A percentile compares a stretch with the other conserved stretches of the same genome.
Conservation (phyloP, 495 filamentous ascomycete genomes). For the Tetracladium marchalianum region DNA sequence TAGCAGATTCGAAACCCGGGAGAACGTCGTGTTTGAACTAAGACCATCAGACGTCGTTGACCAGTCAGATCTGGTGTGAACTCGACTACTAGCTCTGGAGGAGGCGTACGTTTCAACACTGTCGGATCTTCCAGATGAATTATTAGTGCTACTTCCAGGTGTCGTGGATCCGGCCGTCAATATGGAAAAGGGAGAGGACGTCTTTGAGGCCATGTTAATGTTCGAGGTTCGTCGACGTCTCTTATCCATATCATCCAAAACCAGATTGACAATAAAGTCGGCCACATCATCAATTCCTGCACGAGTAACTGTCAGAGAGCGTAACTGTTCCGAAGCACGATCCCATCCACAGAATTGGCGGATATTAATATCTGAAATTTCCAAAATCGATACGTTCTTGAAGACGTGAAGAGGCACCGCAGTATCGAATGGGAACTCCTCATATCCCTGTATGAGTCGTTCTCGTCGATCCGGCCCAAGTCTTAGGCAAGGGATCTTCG, state of each 20-base stretch:
- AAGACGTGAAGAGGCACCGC: conserved; percentile 92
- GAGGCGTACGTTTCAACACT: too few relatives aligned
- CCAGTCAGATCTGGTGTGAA: too few relatives aligned
- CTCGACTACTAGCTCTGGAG: too few relatives aligned
- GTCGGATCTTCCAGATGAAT: too few relatives aligned
- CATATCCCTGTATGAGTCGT: conserved; percentile 79
- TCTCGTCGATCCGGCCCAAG: conserved; percentile 85
- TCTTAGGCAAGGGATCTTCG: conserved; percentile 88
- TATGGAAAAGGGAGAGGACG: too few relatives aligned
- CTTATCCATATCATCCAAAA: conserved; percentile 92
- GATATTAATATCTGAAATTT: conserved; percentile 91
- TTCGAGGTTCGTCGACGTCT: conserved; percentile 84
- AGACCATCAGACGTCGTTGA: conserved; percentile 52
- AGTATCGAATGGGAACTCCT: conserved; percentile 97
- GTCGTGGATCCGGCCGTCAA: too few relatives aligned
- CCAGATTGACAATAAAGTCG: conserved; percentile 83
- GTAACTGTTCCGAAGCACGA: conserved; percentile 77
- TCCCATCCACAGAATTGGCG: conserved; percentile 98
- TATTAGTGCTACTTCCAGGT: too few relatives aligned
- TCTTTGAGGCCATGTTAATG: conserved; percentile 65
- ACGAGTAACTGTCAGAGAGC: conserved; percentile 81
- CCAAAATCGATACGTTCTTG: conserved; percentile 88
- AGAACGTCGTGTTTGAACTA: conserved; percentile 40
- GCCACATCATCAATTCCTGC: conserved; percentile 81
- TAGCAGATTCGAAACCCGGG: conserved; percentile 54